Percentiles rank a stretch among this genome's conserved stretches.
These are phyloP conservation scores for Remersonia thermophila DNA, from an alignment of 2,329 filamentous ascomycete genomes.

Conservation along the genomic window DNA sequence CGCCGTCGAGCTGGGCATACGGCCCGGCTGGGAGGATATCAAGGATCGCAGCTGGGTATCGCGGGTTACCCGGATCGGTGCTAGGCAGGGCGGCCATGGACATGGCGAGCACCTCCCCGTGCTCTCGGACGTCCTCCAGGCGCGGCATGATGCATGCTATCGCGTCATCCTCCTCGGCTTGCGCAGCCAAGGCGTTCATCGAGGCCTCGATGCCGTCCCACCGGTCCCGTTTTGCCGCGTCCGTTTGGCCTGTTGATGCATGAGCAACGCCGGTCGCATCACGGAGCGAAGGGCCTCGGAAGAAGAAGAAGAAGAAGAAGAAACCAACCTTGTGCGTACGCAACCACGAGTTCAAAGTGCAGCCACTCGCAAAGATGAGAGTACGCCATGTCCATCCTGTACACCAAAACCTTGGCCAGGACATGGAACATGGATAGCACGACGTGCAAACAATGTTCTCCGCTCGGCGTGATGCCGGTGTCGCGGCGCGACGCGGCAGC, in stretches of 20 bases:
- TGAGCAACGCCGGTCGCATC: no score
- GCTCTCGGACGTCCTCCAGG: slow-evolving; percentile 2
- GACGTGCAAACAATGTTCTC: slow-evolving; percentile 2
- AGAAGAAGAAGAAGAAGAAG: no score
- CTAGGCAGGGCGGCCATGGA: neutral
- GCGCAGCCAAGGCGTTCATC: neutral
- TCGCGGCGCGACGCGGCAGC: slow-evolving; percentile 1
- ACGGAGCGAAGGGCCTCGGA: no score
- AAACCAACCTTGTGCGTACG: slow-evolving; percentile 1
- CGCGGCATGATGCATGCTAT: neutral
- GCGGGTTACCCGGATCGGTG: no score
- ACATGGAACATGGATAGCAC: no score
- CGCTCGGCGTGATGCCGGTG: slow-evolving; percentile 5
- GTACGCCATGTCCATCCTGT: neutral
- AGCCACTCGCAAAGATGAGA: slow-evolving; percentile 2
- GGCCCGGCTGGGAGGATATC: no score
- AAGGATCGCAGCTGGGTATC: no score
- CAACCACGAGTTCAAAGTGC: slow-evolving; percentile 1
- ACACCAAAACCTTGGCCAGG: no score
- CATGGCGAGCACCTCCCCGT: neutral
- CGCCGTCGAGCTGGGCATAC: no score
- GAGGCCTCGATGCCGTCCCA: neutral
- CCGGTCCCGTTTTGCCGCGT: neutral
- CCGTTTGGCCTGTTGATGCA: neutral
- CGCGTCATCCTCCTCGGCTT: no score